Base-by-base conservation (phyloP, 2,329 filamentous ascomycete species). In the Epichloe scottii region DNA sequence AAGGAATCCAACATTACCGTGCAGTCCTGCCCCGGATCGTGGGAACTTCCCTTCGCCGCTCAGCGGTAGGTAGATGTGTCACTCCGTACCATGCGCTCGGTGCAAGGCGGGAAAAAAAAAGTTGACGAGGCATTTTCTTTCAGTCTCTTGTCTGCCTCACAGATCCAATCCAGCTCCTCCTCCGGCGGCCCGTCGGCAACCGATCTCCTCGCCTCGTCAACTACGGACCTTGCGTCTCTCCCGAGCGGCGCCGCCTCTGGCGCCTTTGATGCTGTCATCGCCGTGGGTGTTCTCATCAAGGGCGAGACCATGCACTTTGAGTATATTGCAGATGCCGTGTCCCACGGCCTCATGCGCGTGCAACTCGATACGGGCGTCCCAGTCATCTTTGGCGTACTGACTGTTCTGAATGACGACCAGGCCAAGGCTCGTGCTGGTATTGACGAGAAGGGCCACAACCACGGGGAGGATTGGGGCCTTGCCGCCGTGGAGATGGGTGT, bases 221-320 rank as follows among this genome's bases (percentile, higher is more conserved):
- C 85, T 1, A 76, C 84, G 33, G 86, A 95, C 66, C 77, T 89
- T 34, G 73, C 76, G 30, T 69, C 76, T 14, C 60, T 72, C 17
- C 55, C 73, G 19, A 54, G 68, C 45, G 55, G 65, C 33, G 62
- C 70, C 3, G 64, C 68, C n/a, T 70, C 77, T 52, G 71, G 74
- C 51, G 81, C 89, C 19, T 97, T 97, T 62, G 91, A 97, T 65
- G 93, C 93, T 55, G 82, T 98, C 56, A 90, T 98, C 58, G 89
- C 93, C 49, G 87, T 98, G 59, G 93, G 93, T 51, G 90, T 95
- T 51, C 80, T 98, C 54, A 96, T 98, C 73, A 98, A 98, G 75
- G 93, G 93, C 66, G 87, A 95, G 71, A 97, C 93, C 6, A 96
- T 96, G 89, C 93, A 98, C 71, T 98, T 98, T 63, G 93, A 98